Base-by-base conservation (phyloP, 1,284 basidiomycete genomes). In the Gomphus bonarii region DNA sequence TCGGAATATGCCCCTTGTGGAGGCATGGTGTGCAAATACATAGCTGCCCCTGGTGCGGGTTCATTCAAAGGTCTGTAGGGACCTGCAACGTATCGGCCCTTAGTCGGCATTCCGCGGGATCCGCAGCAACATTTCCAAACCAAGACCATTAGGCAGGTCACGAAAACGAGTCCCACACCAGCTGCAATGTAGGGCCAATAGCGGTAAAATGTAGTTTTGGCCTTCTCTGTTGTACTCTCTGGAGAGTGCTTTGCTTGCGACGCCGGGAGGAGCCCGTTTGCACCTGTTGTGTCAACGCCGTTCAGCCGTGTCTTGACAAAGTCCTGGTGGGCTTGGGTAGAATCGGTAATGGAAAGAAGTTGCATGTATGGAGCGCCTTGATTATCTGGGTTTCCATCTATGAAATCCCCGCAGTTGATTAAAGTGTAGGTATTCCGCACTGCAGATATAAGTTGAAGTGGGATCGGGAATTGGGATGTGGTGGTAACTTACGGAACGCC, bases 351-450 rank as follows among this genome's bases (percentile, higher is more conserved):
- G 1, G 82, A 74, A 28, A 83, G 72, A 31, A 87, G 69, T 61
- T 85, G 84, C 22, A 85, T 71, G 66, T 76, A 87, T 2, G 84
- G 82, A 30, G 69, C 66, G 28, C 66, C 68, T 25, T 68, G 68
- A 20, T 63, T 61, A 35, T 69, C 66, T 12, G 69, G 68, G 22
- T 67, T 67, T 12, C 67, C 70, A 14, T 72, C 67, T 57, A 79
- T 73, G 69, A 81, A 77, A 62, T 79, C 69, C 35, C 82, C 83
- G 61, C 75, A 82, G 66, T 81, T 73, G 54, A 84, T 71, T 8
- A 84, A 71, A 3, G 77, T 76, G 63, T 84, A 85, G 3, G 71
- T 68, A 65, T 87, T 89, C 28, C 86, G 84, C 60, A 89, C 86
- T 89, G 42, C 18, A 28, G 36, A 14, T 25, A 20, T 22, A 56